Evolutionary conservation across 768 basidiomycete genomes (phyloP).

Genomic region (Boletus reticuloceps): DNA sequence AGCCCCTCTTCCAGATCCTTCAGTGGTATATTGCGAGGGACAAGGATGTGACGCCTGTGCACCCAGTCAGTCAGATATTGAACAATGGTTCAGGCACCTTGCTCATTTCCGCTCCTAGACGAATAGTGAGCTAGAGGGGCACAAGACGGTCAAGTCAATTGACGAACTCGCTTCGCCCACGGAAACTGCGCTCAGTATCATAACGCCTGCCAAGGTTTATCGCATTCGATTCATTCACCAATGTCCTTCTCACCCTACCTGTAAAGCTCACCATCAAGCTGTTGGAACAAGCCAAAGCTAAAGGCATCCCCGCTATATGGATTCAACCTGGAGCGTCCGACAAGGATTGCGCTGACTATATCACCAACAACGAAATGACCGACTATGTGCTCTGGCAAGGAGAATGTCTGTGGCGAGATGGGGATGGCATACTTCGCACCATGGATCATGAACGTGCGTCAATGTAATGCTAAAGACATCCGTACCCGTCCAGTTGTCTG

Average conservation of each 20-base stretch:
- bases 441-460: slow-evolving; percentile 22
- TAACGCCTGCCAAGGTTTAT: slow-evolving; percentile 70
- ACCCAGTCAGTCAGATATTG: slow-evolving; percentile 50
- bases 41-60: slow-evolving; percentile 66
- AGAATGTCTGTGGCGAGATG: slow-evolving; percentile 77
- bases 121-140: slow-evolving; percentile 66
- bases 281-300: slow-evolving; percentile 64
- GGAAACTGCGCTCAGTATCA: slow-evolving; percentile 72
- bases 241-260: neutral
- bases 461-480: slow-evolving; percentile 7
- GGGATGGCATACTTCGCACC: slow-evolving; percentile 49
- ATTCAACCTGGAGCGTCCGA: slow-evolving; percentile 88
- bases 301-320: slow-evolving; percentile 79
- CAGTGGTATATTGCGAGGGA: slow-evolving; percentile 69
- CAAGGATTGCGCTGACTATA: slow-evolving; percentile 56
- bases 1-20: slow-evolving; percentile 50
- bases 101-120: slow-evolving; percentile 43
- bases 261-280: slow-evolving; percentile 68
- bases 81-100: neutral
- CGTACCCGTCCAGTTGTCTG: neutral
- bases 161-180: slow-evolving; percentile 55
- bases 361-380: slow-evolving; percentile 60
- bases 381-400: slow-evolving; percentile 79
- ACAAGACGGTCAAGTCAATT: slow-evolving; percentile 54
- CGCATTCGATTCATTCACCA: neutral